Evolutionary conservation across 2,329 filamentous ascomycete genomes (phyloP).

Genomic region (Teratosphaeria epicoccoides): DNA sequence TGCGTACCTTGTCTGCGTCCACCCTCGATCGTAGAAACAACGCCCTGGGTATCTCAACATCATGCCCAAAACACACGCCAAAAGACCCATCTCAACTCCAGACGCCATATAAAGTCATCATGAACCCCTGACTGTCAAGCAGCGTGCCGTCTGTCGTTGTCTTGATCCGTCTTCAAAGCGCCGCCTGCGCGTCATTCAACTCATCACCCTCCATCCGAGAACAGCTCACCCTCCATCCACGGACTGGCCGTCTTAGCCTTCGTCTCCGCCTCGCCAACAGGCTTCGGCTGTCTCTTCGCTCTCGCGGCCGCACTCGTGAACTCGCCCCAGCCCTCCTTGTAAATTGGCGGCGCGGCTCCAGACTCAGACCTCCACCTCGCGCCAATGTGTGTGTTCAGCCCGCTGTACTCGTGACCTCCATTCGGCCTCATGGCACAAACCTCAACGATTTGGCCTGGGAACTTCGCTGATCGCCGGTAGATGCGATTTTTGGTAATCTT

Average conservation of each 20-base stretch:
- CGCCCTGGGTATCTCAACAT: neutral
- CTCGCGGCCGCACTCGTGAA: neutral
- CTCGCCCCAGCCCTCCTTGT: neutral
- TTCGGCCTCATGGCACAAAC: neutral
- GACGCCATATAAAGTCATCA: neutral
- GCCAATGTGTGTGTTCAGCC: neutral
- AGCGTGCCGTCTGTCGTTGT: neutral
- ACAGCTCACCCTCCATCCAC: no score
- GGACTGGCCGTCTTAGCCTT: neutral
- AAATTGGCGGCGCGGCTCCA: neutral
- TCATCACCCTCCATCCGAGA: no score
- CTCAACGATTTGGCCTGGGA: neutral
- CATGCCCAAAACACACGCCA: neutral
- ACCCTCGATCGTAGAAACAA: neutral
- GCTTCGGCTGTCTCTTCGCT: neutral
- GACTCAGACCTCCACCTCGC: neutral
- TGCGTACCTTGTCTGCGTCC: no score
- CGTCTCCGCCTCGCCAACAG: neutral
- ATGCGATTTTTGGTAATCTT: neutral
- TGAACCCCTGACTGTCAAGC: no score
- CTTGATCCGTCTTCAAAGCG: neutral
- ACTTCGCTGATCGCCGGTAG: neutral
- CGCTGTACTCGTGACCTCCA: neutral
- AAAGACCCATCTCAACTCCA: neutral
- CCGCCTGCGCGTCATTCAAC: neutral